These are phyloP conservation scores for Sporothrix luriei DNA, from an alignment of 2,329 filamentous ascomycete species.

Conservation along the genomic window DNA sequence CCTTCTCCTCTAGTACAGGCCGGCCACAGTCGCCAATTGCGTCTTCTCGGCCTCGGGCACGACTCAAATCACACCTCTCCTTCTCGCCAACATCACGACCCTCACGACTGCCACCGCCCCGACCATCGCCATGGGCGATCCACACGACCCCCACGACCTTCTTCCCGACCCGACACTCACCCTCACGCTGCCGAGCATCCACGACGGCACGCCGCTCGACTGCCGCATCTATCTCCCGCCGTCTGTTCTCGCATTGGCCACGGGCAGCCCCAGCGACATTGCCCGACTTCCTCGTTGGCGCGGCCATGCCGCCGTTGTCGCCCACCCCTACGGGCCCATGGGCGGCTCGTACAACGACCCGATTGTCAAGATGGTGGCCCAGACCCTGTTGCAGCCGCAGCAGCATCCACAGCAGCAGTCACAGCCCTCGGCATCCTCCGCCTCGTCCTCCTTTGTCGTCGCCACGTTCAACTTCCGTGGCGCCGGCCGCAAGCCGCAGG, in stretches of 20 bases:
- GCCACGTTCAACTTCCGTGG: constrained; percentile 92
- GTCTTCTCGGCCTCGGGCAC: background rate
- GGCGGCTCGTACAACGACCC: constrained; percentile 85
- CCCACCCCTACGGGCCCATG: constrained; percentile 87
- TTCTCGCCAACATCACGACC: background rate
- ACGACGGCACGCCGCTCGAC: constrained; percentile 74
- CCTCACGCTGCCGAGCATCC: constrained; percentile 81
- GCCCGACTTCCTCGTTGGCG: constrained; percentile 47
- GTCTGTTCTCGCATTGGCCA: constrained; percentile 45
- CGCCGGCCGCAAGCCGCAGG: constrained; percentile 43
- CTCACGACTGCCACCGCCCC: background rate
- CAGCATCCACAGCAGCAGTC: no score
- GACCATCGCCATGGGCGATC: background rate
- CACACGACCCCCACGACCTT: no score
- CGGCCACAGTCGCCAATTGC: background rate
- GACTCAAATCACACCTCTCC: background rate
- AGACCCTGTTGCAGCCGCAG: constrained; percentile 59
- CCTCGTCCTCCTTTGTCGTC: constrained; percentile 67
- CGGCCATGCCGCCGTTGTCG: constrained; percentile 65
- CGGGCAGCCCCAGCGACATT: constrained; percentile 31
- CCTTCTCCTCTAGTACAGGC: background rate
- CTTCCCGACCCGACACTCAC: constrained; percentile 61
- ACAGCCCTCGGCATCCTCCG: no score
- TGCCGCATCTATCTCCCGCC: constrained; percentile 80
- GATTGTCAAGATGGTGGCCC: constrained; percentile 68